Percentiles rank a stretch among this genome's conserved stretches.
These are phyloP conservation scores for Neofusicoccum cordaticola DNA, from an alignment of 2,329 filamentous ascomycete genomes.

Conservation along the genomic window DNA sequence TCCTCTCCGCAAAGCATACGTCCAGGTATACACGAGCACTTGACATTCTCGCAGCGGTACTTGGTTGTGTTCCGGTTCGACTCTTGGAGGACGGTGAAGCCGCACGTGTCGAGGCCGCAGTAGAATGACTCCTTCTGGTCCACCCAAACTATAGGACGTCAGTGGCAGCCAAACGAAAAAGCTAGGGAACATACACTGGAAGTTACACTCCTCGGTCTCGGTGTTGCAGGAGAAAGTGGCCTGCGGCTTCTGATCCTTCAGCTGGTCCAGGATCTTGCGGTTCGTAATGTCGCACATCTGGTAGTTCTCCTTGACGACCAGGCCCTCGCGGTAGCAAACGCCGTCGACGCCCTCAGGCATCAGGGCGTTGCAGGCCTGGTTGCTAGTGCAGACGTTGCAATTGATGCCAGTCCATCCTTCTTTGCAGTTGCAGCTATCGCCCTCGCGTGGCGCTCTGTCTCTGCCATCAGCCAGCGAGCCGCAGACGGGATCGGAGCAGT, in stretches of 20 bases:
- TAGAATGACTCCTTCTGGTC: slow-evolving; percentile 94
- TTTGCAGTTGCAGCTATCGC: slow-evolving; percentile 72
- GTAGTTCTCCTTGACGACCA: slow-evolving; percentile 90
- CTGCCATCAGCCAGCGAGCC: slow-evolving; percentile 80
- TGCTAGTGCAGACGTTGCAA: slow-evolving; percentile 84
- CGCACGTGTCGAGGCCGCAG: slow-evolving; percentile 80
- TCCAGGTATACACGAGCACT: slow-evolving; percentile 83
- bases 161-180: slow-evolving; percentile 21
- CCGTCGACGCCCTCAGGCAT: slow-evolving; percentile 81
- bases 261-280: slow-evolving; percentile 81
- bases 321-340: slow-evolving; percentile 86
- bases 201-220: slow-evolving; percentile 76
- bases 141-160: slow-evolving; percentile 72
- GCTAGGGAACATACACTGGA: slow-evolving; percentile 68
- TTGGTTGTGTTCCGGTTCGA: slow-evolving; percentile 73
- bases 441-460: slow-evolving; percentile 71
- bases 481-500: slow-evolving; percentile 88
- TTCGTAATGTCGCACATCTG: slow-evolving; percentile 99
- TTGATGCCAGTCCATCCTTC: slow-evolving; percentile 97
- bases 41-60: slow-evolving; percentile 80
- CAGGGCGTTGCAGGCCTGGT: slow-evolving; percentile 81
- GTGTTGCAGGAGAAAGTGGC: slow-evolving; percentile 91
- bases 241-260: slow-evolving; percentile 82
- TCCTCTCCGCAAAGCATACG: slow-evolving; percentile 92
- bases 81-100: slow-evolving; percentile 66